These are phyloP conservation scores for Cercospora sp. DNA, from an alignment of 2,329 filamentous ascomycete genomes.

Conservation along the genomic window DNA sequence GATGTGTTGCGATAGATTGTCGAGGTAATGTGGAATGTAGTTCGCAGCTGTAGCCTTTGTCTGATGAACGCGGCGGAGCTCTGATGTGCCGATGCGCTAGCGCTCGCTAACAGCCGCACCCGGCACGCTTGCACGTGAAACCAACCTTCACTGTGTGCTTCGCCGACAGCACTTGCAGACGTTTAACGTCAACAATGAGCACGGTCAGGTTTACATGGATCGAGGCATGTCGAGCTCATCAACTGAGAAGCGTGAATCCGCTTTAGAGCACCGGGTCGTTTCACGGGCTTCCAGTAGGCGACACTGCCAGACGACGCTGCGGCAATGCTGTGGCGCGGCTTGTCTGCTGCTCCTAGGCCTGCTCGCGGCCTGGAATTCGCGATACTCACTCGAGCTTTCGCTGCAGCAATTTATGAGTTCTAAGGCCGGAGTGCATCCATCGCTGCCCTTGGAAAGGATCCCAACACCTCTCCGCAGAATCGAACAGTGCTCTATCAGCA, in stretches of 20 bases:
- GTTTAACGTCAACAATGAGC: not conserved
- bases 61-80: conserved; percentile 2
- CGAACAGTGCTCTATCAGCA: conserved; percentile 56
- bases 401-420: not conserved
- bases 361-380: not conserved
- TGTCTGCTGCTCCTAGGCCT: not conserved
- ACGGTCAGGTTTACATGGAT: not conserved
- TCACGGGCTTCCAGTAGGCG: not conserved
- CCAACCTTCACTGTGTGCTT: not conserved
- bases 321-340: not conserved
- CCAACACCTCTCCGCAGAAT: conserved; percentile 30
- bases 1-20: not conserved
- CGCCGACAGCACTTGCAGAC: not conserved
- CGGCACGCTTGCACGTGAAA: conserved; percentile 6
- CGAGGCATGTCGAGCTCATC: not conserved
- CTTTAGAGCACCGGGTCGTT: not conserved
- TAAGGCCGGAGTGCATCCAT: not conserved
- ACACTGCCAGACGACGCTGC: not conserved
- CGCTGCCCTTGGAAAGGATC: conserved; percentile 20
- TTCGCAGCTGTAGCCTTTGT: conserved; percentile 2
- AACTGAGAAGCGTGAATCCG: not conserved
- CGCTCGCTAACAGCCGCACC: not conserved
- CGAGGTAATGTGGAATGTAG: not conserved
- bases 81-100: conserved; percentile 1
- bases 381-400: not conserved